These are phyloP conservation scores for Poteriospumella lacustris DNA, from an alignment of 108 stramenopile genomes.

Conservation along the genomic window DNA sequence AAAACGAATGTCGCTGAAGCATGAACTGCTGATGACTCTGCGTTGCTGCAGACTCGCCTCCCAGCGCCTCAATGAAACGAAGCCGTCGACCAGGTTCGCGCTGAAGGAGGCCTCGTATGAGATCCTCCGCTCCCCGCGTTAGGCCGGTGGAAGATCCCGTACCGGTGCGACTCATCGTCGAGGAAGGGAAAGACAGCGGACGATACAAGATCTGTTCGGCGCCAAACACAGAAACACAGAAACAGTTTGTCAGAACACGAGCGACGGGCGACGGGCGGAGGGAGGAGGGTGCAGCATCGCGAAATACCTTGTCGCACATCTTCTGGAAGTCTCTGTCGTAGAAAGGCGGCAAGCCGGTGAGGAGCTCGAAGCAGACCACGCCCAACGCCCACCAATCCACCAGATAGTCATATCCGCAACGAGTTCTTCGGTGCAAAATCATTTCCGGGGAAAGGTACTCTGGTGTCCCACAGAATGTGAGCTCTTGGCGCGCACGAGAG, in stretches of 20 bases:
- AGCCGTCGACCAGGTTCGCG: background rate
- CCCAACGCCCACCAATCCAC: conserved; percentile 30
- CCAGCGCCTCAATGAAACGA: background rate
- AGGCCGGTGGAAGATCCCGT: too few species aligned
- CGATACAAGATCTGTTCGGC: too few species aligned
- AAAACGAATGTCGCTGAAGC: conserved; percentile 16
- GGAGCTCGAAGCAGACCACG: conserved; percentile 15
- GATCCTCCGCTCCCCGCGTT: background rate
- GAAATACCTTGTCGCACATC: conserved; percentile 18
- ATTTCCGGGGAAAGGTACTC: conserved; percentile 25
- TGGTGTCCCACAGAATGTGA: conserved; percentile 18
- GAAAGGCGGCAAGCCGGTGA: conserved; percentile 21
- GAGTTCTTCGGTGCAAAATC: background rate
- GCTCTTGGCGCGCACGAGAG: too few species aligned
- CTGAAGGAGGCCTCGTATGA: background rate
- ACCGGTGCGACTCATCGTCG: too few species aligned
- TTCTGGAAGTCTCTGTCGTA: conserved; percentile 8
- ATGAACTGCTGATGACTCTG: too few species aligned
- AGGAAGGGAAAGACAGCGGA: background rate
- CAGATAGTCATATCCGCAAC: background rate
- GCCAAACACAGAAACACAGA: too few species aligned
- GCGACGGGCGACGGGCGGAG: background rate
- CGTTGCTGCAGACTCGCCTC: background rate
- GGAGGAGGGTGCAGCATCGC: background rate
- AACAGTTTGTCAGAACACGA: too few species aligned